Evolutionary conservation across 176 grass and related monocot species (phyloP), one percentile per base, ranked within the genome.

Genomic region (Avena eriantha): DNA sequence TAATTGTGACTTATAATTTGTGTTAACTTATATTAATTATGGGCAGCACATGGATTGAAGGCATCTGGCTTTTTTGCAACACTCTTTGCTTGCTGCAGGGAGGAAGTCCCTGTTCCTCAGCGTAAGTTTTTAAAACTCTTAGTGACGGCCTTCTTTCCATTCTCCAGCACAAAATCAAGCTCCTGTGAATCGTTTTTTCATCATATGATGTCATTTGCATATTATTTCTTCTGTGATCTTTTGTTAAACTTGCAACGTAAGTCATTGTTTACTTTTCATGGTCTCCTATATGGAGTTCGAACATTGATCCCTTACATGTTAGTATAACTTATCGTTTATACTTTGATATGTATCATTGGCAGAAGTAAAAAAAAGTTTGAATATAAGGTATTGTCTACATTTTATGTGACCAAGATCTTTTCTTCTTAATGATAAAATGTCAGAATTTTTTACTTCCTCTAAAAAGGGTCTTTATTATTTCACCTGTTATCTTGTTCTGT

Each of bases 11-110:
- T 58, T 80, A 81, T 17, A 56, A 26, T 26, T 73, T 80, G 23
- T 15, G 19, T 65, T 87, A 82, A 84, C 76, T 73, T 84, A 7
- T 35, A 78, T 10, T 73, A 79, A 85, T 86, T 75, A 60, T 88
- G 50, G 49, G 88, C 89, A 98, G 96, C 83, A 83, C 80, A 67
- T 64, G 88, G 87, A 83, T 88, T 89, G 31, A 89, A 83, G 29
- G n/a, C 82, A 87, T 85, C 92, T 79, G 84, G 77, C 15, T 93
- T 96, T 78, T 90, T 99, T 15, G 85, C 91, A 56, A 46, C 87
- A 71, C 83, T 93, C 75, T 91, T 99, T 90, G 82, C 85, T 92
- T 99, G 94, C 86, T 96, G 89, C 39, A 72, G 69, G 78, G 92
- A 92, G 80, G 90, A 97, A 78, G 72, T 86, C 4, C 85, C 90